Evolutionary conservation across 1,284 basidiomycete genomes (phyloP).

Genomic region (Sporisorium iseilematis-ciliati): DNA sequence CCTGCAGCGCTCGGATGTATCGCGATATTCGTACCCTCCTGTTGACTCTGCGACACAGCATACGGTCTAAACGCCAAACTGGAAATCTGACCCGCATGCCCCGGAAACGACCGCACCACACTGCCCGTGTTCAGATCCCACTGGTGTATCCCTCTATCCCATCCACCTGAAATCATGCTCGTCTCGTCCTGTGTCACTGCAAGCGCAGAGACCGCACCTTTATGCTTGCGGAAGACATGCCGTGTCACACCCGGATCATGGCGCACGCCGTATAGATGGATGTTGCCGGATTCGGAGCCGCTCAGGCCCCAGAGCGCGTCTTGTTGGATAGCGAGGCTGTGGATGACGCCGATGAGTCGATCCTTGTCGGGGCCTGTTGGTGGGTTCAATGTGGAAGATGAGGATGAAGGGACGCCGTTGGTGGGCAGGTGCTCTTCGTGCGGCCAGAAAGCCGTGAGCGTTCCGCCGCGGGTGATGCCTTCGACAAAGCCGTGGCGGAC

Average conservation of each 20-base stretch:
- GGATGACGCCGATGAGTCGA: constrained; percentile 57
- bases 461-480: constrained; percentile 89
- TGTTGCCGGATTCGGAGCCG: constrained; percentile 64
- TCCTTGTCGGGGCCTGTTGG: constrained; percentile 34
- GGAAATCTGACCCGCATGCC: constrained; percentile 88
- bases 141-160: constrained; percentile 95
- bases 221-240: constrained; percentile 78
- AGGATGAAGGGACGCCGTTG: constrained; percentile 8
- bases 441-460: constrained; percentile 87
- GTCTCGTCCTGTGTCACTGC: constrained; percentile 84
- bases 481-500: constrained; percentile 92
- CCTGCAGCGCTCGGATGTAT: constrained; percentile 28
- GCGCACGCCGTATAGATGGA: constrained; percentile 88
- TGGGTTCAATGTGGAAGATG: constrained; percentile 1
- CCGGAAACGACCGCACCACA: constrained; percentile 80
- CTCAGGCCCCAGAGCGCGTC: constrained; percentile 65
- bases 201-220: constrained; percentile 86
- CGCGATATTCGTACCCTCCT: constrained; percentile 35
- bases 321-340: constrained; percentile 65
- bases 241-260: constrained; percentile 87
- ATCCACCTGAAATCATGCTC: constrained; percentile 88
- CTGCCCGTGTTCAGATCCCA: constrained; percentile 97
- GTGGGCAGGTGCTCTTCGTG: constrained; percentile 69
- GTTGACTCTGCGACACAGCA: constrained; percentile 22
- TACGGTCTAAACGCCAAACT: constrained; percentile 82